Conservation (phyloP, 2,329 filamentous ascomycete species). For the Fusarium zealandicum region DNA sequence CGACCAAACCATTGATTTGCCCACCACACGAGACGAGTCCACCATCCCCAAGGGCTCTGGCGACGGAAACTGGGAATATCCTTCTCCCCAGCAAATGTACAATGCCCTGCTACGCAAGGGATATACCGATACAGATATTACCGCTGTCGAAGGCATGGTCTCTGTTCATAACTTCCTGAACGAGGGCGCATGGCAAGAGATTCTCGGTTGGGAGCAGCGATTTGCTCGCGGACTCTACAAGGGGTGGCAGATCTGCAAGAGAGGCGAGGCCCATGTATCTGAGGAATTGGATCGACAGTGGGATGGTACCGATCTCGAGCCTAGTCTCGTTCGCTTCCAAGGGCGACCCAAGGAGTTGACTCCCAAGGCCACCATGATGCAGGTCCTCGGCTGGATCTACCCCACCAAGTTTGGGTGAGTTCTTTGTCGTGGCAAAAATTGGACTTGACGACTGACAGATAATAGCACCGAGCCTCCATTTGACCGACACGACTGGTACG, state of each 20-base stretch:
- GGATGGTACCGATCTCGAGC: slow-evolving; percentile 63
- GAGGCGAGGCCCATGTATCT: slow-evolving; percentile 71
- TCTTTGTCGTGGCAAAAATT: background rate
- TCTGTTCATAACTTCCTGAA: slow-evolving; percentile 98
- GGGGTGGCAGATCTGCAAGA: slow-evolving; percentile 77
- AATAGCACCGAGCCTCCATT: slow-evolving; percentile 82
- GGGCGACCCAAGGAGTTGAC: slow-evolving; percentile 89
- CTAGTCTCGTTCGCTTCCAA: slow-evolving; percentile 84
- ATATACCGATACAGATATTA: slow-evolving; percentile 91
- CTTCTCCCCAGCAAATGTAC: slow-evolving; percentile 99
- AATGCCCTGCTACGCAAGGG: slow-evolving; percentile 96
- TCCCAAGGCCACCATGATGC: slow-evolving; percentile 86
- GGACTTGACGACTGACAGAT: slow-evolving; percentile 22
- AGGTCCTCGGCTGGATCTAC: slow-evolving; percentile 79
- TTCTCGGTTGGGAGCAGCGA: slow-evolving; percentile 89
- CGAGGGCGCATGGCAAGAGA: slow-evolving; percentile 96
- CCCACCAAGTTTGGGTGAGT: slow-evolving; percentile 79
- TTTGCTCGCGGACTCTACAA: slow-evolving; percentile 76
- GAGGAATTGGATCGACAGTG: slow-evolving; percentile 57
- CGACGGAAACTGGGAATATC: slow-evolving; percentile 92
- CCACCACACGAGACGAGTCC: slow-evolving; percentile 81
- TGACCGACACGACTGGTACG: slow-evolving; percentile 97
- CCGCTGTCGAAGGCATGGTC: slow-evolving; percentile 96
- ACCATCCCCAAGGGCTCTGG: slow-evolving; percentile 89
- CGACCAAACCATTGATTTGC: slow-evolving; percentile 75